Base-by-base conservation (phyloP, 352 stramenopile species). In the Albugo laibachii region DNA sequence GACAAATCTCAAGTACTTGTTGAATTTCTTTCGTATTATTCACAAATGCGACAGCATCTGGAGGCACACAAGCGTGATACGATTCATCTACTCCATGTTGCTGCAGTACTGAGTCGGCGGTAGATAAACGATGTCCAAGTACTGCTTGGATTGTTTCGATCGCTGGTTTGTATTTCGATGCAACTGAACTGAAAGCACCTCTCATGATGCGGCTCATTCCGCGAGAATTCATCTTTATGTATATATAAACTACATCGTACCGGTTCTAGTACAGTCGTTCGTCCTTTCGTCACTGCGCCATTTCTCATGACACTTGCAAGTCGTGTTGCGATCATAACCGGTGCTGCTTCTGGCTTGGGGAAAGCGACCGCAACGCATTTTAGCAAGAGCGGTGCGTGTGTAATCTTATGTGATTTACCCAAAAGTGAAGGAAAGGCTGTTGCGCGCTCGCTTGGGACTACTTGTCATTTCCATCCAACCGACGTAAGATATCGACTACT, bases 331-430 rank as follows among this genome's bases (percentile, higher is more conserved):
- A 59, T 98, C 54, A 72, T 98, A 31, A 96, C 85, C 3, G 93
- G 93, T 49, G 88, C 78, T 2, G 81, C 85, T 40, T 97, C 85
- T 11, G 93, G 93, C n/a, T 66, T 98, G 11, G 93, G 93, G 11
- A 73, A 78, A 19, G 88, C 89, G 19, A 95, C 92, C 36, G 93
- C 85, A n/a, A 69, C 72, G 48, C 74, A 75, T 45, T 79, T 98
- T 51, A 57, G 95, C 24, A 72, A 85, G 53, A 63, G 85, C 47
- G 93, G 92, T 20, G 92, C 77, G 46, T 70, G 71, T 43, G 89
- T 97, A 39, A 65, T 97, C 19, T 62, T 97, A 46, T 94, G 80
- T 57, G 93, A 98, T 58, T 66, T 97, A 45, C 74, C 77, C 2
- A 69, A 63, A 36, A 91, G 65, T 56, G 76, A 91, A 49, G 77